Evolutionary conservation across 495 filamentous ascomycete species (phyloP).

Genomic region (Lineolata rhizophorae): DNA sequence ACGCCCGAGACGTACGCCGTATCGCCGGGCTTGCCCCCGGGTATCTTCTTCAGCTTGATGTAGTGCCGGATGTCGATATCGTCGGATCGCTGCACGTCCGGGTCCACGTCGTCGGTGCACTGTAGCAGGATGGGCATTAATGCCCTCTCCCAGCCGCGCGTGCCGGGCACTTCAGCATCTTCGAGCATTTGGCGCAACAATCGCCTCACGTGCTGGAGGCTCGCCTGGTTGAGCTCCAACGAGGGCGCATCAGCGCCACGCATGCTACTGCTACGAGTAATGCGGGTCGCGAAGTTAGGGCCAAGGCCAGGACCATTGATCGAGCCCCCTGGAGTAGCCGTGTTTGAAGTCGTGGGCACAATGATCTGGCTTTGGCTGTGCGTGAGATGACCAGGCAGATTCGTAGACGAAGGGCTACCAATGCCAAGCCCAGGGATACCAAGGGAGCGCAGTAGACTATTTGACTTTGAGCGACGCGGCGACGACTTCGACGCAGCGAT

Average conservation of each 20-base stretch:
- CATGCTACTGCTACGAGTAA: slow-evolving; percentile 71
- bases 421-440: slow-evolving; percentile 3
- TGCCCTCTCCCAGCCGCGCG: slow-evolving; percentile 68
- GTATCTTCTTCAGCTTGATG: slow-evolving; percentile 90
- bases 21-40: slow-evolving; percentile 72
- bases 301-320: neutral
- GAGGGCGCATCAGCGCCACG: slow-evolving; percentile 49
- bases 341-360: too few relatives aligned
- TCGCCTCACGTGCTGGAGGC: slow-evolving; percentile 67
- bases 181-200: slow-evolving; percentile 64
- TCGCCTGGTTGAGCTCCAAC: slow-evolving; percentile 66
- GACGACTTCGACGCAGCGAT: slow-evolving; percentile 44
- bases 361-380: too few relatives aligned
- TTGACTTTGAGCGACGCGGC: slow-evolving; percentile 28
- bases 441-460: slow-evolving; percentile 15
- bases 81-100: slow-evolving; percentile 69
- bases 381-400: neutral
- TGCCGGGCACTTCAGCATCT: slow-evolving; percentile 51
- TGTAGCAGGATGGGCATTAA: slow-evolving; percentile 79
- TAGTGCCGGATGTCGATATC: slow-evolving; percentile 98
- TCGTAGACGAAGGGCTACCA: neutral
- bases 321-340: neutral
- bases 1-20: slow-evolving; percentile 88
- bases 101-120: slow-evolving; percentile 86
- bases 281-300: slow-evolving; percentile 30